A percentile compares a stretch with the other conserved stretches of the same genome.
These are phyloP conservation scores for Tremellales sp. DNA, from an alignment of 1,284 basidiomycete genomes.

Conservation along the genomic window DNA sequence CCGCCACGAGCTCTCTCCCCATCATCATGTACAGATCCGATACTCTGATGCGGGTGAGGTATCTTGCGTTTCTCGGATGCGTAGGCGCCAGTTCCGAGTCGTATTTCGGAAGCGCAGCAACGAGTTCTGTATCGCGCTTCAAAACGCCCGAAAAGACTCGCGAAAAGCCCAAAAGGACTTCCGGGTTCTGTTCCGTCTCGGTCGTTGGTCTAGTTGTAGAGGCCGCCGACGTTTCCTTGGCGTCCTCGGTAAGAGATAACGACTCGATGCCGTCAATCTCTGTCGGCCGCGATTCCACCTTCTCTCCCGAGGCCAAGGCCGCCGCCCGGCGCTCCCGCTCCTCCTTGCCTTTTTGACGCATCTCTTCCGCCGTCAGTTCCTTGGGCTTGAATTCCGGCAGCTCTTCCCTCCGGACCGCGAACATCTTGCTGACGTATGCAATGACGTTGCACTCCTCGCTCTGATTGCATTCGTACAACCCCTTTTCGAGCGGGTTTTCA, in stretches of 20 bases:
- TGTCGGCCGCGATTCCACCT: constrained; percentile 8
- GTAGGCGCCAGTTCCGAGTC: constrained; percentile 61
- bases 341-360: constrained; percentile 66
- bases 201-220: constrained; percentile 5
- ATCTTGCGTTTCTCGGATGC: constrained; percentile 67
- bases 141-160: constrained; percentile 89
- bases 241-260: constrained; percentile 14
- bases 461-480: constrained; percentile 72
- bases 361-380: constrained; percentile 77
- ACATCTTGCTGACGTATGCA: constrained; percentile 98
- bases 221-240: constrained; percentile 6
- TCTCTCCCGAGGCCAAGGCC: constrained; percentile 36
- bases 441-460: constrained; percentile 61
- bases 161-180: constrained; percentile 84
- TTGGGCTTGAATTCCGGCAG: constrained; percentile 80
- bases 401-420: constrained; percentile 74
- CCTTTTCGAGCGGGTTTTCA: constrained; percentile 73
- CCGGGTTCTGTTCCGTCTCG: constrained; percentile 34
- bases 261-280: constrained; percentile 21
- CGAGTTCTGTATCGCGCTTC: constrained; percentile 61
- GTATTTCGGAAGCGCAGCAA: constrained; percentile 87
- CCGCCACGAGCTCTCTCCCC: constrained; percentile 86
- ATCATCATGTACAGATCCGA: constrained; percentile 93
- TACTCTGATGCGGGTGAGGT: constrained; percentile 61
- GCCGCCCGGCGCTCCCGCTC: constrained; percentile 57